Evolutionary conservation across 345 rosid genomes (phyloP).

Genomic region (Litchi chinensis): DNA sequence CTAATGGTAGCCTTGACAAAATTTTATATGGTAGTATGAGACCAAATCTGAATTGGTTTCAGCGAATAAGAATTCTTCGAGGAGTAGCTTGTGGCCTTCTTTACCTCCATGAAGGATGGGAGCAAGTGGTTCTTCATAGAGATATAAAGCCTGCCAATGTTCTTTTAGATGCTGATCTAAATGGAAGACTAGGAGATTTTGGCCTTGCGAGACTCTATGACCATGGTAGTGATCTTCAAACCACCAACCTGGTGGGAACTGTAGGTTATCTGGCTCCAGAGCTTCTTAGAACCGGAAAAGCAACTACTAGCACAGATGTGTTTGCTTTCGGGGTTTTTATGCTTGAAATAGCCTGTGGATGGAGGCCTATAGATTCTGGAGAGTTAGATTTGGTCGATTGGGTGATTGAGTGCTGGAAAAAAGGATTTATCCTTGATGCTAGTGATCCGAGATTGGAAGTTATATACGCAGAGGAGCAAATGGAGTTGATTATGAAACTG

Average conservation of each 20-base stretch:
- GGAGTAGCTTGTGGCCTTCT: constrained; percentile 37
- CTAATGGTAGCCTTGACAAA: constrained; percentile 52
- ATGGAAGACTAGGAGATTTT: constrained; percentile 48
- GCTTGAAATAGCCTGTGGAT: neutral
- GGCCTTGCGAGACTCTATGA: constrained; percentile 44
- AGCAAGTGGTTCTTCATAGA: constrained; percentile 46
- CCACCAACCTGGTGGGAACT: constrained; percentile 43
- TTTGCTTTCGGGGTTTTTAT: neutral
- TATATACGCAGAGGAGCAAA: constrained; percentile 30
- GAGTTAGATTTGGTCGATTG: constrained; percentile 31
- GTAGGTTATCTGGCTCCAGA: constrained; percentile 57
- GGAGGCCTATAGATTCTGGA: constrained; percentile 32
- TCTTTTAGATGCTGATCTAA: constrained; percentile 36
- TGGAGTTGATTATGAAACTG: constrained; percentile 33
- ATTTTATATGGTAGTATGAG: constrained; percentile 22
- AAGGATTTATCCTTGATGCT: constrained; percentile 24
- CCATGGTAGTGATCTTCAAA: constrained; percentile 34
- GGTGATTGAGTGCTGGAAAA: constrained; percentile 29
- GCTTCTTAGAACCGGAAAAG: constrained; percentile 34
- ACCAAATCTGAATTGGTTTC: constrained; percentile 32
- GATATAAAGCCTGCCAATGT: constrained; percentile 48
- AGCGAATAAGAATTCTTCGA: constrained; percentile 42
- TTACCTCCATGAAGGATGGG: constrained; percentile 50
- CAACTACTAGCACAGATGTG: neutral
- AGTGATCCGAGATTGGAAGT: constrained; percentile 27